A percentile compares a stretch with the other conserved stretches of the same genome.
Evolutionary conservation across 2,329 filamentous ascomycete genomes (phyloP).

Genomic region (Paecilomyces formosus): DNA sequence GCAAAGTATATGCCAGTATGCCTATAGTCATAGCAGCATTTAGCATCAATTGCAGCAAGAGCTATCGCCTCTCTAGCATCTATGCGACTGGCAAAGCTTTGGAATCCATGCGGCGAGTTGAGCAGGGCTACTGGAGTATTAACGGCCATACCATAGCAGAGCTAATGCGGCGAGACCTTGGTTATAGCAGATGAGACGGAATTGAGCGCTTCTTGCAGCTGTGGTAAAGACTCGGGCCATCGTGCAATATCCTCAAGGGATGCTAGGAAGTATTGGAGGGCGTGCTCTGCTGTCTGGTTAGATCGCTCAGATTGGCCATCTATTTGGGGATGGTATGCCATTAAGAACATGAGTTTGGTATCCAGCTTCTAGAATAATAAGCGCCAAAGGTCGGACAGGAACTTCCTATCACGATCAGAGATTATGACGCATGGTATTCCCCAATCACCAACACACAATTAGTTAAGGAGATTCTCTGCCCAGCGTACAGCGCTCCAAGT

Average conservation of each 20-base stretch:
- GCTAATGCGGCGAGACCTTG: not conserved
- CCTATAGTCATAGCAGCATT: not conserved
- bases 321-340: not conserved
- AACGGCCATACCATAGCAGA: not conserved
- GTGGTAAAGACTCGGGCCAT: not conserved
- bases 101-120: not conserved
- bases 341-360: not conserved
- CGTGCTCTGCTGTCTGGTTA: not conserved
- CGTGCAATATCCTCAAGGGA: not conserved
- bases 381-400: not conserved
- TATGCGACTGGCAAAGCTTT: not conserved
- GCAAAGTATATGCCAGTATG: not conserved
- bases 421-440: not conserved
- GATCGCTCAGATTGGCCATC: not conserved
- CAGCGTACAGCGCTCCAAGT: not conserved
- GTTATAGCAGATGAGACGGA: not conserved
- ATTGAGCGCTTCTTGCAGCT: not conserved
- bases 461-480: not conserved
- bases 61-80: not conserved
- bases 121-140: not conserved
- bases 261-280: not conserved
- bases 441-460: not conserved
- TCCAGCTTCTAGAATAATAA: not conserved
- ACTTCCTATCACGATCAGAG: not conserved
- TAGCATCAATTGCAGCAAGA: not conserved